These are phyloP conservation scores for Xylariales sp. DNA, from an alignment of 2,329 filamentous ascomycete genomes.

Conservation along the genomic window DNA sequence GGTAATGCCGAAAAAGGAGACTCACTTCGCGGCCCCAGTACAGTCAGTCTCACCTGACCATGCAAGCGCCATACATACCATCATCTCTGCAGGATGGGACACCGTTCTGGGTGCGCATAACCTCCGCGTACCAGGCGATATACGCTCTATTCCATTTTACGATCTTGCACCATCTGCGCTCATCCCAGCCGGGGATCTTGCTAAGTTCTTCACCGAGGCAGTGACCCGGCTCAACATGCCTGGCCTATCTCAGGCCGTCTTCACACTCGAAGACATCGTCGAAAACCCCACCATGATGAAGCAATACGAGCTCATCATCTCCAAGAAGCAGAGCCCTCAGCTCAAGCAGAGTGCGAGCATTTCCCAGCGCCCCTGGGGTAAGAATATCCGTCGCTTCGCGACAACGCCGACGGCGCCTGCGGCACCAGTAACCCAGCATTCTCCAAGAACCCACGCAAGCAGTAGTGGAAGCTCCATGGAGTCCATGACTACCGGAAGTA, in stretches of 20 bases:
- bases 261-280: slow-evolving; percentile 45
- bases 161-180: slow-evolving; percentile 46
- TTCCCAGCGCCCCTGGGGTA: slow-evolving; percentile 16
- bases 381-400: slow-evolving; percentile 17
- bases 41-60: slow-evolving; percentile 33
- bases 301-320: slow-evolving; percentile 38
- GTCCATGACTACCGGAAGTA: slow-evolving; percentile 22
- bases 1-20: slow-evolving; percentile 17
- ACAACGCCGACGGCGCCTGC: slow-evolving; percentile 5
- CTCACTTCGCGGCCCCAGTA: slow-evolving; percentile 14
- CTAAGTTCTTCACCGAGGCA: slow-evolving; percentile 37
- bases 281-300: slow-evolving; percentile 43
- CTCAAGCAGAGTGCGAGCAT: slow-evolving; percentile 16
- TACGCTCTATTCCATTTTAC: slow-evolving; percentile 44
- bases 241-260: slow-evolving; percentile 27
- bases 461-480: slow-evolving; percentile 21
- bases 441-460: slow-evolving; percentile 5
- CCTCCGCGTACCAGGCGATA: slow-evolving; percentile 34
- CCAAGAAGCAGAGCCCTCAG: slow-evolving; percentile 18
- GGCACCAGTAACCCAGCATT: background rate
- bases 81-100: slow-evolving; percentile 41
- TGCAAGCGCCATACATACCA: slow-evolving; percentile 32
- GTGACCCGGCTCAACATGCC: slow-evolving; percentile 31
- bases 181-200: slow-evolving; percentile 42
- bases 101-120: slow-evolving; percentile 34